Evolutionary conservation across 441 rosid genomes (phyloP).

Genomic region (Corymbia calophylla): DNA sequence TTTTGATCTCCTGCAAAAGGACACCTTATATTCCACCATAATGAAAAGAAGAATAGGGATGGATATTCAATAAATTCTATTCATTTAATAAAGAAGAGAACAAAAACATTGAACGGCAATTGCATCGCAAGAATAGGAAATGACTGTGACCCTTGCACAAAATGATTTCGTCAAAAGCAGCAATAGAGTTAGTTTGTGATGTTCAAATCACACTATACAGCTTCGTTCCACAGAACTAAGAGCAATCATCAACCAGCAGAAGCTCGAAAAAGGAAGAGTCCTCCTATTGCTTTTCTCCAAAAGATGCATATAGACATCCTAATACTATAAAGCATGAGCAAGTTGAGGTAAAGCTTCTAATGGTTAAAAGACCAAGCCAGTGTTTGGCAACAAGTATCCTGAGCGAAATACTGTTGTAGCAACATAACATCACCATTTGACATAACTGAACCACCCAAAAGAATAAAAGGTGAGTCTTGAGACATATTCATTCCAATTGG

Average conservation of each 20-base stretch:
- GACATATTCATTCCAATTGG: background rate
- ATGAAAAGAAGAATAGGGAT: background rate
- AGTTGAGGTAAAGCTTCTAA: background rate
- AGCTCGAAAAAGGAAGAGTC: background rate
- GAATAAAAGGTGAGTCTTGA: background rate
- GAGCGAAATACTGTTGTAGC: background rate
- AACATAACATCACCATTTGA: background rate
- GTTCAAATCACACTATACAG: background rate
- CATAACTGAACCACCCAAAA: background rate
- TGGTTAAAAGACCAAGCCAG: background rate
- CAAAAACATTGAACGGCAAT: background rate
- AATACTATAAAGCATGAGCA: background rate
- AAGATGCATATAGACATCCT: background rate
- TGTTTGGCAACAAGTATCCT: background rate
- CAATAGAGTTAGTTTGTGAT: background rate
- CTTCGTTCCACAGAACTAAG: background rate
- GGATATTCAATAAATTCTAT: background rate
- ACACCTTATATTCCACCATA: background rate
- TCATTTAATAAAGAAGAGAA: background rate
- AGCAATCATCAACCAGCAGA: background rate
- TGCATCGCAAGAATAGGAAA: background rate
- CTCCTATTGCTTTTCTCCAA: background rate
- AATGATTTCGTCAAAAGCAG: background rate
- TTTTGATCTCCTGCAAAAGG: slow-evolving; percentile 12
- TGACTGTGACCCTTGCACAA: background rate